Evolutionary conservation across 179 eudicot genomes (phyloP), one percentile per base, ranked within the genome.

Genomic region (Sideroxylon spinosum): DNA sequence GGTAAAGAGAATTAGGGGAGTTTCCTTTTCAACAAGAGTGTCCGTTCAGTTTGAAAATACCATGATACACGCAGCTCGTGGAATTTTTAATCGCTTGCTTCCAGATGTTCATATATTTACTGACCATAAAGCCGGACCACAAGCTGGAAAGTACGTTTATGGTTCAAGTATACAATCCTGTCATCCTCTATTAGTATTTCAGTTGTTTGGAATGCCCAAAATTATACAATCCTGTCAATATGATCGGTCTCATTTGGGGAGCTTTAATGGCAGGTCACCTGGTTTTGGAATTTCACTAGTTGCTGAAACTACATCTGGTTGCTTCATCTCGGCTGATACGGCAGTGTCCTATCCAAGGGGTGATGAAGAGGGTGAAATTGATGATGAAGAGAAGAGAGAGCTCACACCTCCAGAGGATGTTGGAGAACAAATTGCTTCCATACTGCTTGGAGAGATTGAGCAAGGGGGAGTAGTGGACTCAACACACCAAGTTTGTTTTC

Each of bases 401-500:
- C 83, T 87, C 78, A 85, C 64, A 73, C 86, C 92, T 49, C 86
- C 97, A 1, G 94, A 83, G 62, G 97, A 89, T 25, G 85, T 93
- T 68, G 98, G 97, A 26, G 86, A 88, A 80, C 85, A 88, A 76
- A 88, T 88, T 76, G 99, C 99, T 81, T 89, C 91, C 59, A 74
- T 80, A 68, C 81, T 95, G 78, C 87, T 92, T 67, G 86, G 82
- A 73, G 99, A 95, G 91, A 86, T 95, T 66, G 89, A 86, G 81
- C 91, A 89, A 84, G 98, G 95, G 14, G 98, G 98, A 66, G 98
- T 95, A 23, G 95, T 95, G 56, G 98, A 95, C 84, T 95, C 98
- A 20, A 86, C 94, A 37, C 98, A 93, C 79, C 99, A 93, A 97
- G 98, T 93, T 72, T 84, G 86, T 73, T 28, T 52, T 52, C 56